Base-by-base conservation (phyloP, 352 stramenopile genomes). In the Globisporangium lucens region DNA sequence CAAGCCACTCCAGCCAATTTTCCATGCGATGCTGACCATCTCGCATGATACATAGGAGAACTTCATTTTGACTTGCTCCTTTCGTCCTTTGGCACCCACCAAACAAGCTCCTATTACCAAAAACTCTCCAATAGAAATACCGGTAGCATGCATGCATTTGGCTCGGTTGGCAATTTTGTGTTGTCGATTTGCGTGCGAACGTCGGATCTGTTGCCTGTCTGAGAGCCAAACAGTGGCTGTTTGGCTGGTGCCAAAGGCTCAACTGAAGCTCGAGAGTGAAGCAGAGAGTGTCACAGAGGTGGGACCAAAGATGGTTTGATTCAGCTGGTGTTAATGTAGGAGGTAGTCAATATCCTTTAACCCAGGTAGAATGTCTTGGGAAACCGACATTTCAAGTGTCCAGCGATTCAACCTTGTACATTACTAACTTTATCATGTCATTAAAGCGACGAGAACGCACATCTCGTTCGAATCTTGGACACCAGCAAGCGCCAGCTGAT, bases 401-500 rank as follows among this genome's bases (percentile, higher is more conserved):
- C 24, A 24, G 24, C 24, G 24, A 24, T 24, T 24, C 24, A 24
- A 24, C 24, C 24, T 24, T 24, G 24, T 0, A 0, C 24, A 1
- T 24, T 0, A 12, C 10, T 22, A 63, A 15, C 57, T 53, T 30
- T 13, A 55, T 13, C 22, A 63, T 27, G 57, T 47, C 46, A 33
- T 7, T 63, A 63, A 63, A 63, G 36, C 36, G 12, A 63, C 36
- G 10, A 4, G 8, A 0, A 10, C 7, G 13, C 6, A 55, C 20
- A 33, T 63, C 20, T 20, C 22, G n/a, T 35, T 63, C 24, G 58
- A 63, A 63, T 63, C 58, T 63, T 55, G 58, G 12, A 15, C 58
- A 38, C 12, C 29, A 17, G 12, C 36, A 22, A 12, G 6, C 6
- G 6, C 24, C 4, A 24, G 22, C 38, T 63, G 58, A 63, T 63